Evolutionary conservation across 73 alveolate genomes (phyloP).

Genomic region (Symbiodinium pilosum): DNA sequence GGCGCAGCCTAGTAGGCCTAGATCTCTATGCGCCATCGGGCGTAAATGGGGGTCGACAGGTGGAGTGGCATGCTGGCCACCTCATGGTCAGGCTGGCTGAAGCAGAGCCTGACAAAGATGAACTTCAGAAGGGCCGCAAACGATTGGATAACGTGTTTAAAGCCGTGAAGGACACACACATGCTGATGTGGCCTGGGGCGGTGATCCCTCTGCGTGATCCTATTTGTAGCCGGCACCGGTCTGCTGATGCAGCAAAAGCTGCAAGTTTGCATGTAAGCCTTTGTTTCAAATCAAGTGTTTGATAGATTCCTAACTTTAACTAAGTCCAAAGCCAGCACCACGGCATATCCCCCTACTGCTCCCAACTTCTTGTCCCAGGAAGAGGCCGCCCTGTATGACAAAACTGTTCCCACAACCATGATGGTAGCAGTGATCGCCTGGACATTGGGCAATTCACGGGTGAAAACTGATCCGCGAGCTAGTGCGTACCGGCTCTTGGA

Average conservation of each 20-base stretch:
- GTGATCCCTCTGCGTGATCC: neutral
- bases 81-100: neutral
- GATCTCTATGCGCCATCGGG: neutral
- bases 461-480: neutral
- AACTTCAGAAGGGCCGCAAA: neutral
- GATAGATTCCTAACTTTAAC: neutral
- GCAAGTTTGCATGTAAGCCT: neutral
- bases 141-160: neutral
- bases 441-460: neutral
- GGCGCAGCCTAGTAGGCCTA: neutral
- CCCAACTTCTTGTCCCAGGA: neutral
- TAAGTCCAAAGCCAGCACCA: neutral
- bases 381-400: neutral
- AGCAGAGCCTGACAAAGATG: neutral
- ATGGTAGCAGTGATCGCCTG: neutral
- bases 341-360: neutral
- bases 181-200: neutral
- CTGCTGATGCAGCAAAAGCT: neutral
- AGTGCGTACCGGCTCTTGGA: neutral
- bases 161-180: neutral
- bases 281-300: neutral
- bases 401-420: neutral
- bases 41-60: neutral
- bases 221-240: neutral
- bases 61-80: neutral